Conservation (phyloP, 192 early-diverging fungal genomes). For the Podila clonocystis region DNA sequence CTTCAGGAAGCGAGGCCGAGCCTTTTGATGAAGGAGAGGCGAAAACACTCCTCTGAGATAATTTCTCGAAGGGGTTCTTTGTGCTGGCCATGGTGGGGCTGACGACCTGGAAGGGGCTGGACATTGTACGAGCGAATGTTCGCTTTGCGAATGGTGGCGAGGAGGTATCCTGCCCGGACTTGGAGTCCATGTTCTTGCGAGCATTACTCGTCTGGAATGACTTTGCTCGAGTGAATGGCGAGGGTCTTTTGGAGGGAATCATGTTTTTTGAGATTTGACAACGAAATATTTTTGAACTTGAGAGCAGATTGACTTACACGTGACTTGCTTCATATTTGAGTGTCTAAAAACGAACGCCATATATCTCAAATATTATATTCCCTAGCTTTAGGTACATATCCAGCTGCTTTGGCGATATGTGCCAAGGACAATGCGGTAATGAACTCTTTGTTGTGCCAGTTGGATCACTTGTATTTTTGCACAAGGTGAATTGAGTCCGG, state of each 20-base stretch:
- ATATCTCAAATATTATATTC: too few relatives aligned
- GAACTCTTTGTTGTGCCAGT: too few relatives aligned
- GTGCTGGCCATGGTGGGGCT: constrained; percentile 16
- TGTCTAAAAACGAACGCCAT: too few relatives aligned
- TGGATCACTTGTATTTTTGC: too few relatives aligned
- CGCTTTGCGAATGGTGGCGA: constrained; percentile 29
- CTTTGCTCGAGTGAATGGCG: constrained; percentile 10
- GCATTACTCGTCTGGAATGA: neutral
- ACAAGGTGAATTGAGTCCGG: too few relatives aligned
- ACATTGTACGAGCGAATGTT: constrained; percentile 25
- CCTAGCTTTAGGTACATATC: too few relatives aligned
- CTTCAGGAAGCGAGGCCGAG: neutral
- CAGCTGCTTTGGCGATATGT: too few relatives aligned
- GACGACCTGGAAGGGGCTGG: constrained; percentile 39
- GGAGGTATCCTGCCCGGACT: neutral
- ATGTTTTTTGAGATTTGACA: neutral
- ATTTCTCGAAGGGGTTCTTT: constrained; percentile 42
- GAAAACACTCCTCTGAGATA: neutral
- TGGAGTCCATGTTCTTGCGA: neutral
- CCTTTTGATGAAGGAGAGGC: neutral
- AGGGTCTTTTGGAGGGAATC: constrained; percentile 6
- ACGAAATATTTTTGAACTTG: too few relatives aligned
- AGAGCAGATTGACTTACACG: too few relatives aligned
- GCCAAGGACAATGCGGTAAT: too few relatives aligned
- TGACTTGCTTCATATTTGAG: too few relatives aligned